Evolutionary conservation across 306 rosid species (phyloP).

Genomic region (Pyrus pyrifolia): DNA sequence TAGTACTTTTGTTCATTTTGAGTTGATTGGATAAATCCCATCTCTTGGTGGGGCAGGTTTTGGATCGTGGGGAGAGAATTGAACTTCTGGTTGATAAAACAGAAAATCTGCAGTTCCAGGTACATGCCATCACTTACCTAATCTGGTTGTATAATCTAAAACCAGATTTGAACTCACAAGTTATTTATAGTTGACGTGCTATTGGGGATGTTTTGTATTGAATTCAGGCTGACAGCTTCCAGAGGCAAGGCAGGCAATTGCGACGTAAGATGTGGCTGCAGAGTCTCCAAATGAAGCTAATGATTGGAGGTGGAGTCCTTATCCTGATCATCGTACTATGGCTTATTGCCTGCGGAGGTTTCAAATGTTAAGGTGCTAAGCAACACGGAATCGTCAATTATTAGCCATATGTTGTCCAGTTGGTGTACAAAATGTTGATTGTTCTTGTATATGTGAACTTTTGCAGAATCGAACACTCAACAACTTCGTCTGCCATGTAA

Average conservation of each 20-base stretch:
- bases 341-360: conserved; percentile 81
- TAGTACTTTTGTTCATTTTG: not conserved
- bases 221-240: conserved; percentile 94
- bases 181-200: not conserved
- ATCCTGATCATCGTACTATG: conserved; percentile 57
- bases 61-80: conserved; percentile 98
- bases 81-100: conserved; percentile 96
- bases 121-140: conserved; percentile 12
- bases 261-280: conserved; percentile 98
- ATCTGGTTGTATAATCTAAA: not conserved
- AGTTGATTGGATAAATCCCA: not conserved
- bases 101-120: conserved; percentile 95
- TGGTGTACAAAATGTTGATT: conserved; percentile 38
- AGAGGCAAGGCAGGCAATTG: conserved; percentile 93
- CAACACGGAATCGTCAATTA: conserved; percentile 2
- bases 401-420: conserved; percentile 7
- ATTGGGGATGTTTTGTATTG: not conserved
- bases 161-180: not conserved
- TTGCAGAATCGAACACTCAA: conserved; percentile 4
- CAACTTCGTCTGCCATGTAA: conserved; percentile 24
- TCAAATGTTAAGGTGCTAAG: conserved; percentile 55
- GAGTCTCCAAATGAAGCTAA: conserved; percentile 83
- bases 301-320: conserved; percentile 74
- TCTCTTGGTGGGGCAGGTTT: conserved; percentile 52
- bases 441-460: conserved; percentile 27